Percentiles rank a stretch among this genome's conserved stretches.
Conservation (phyloP, 148 eudicot genomes). For the Linanthus parryae region DNA sequence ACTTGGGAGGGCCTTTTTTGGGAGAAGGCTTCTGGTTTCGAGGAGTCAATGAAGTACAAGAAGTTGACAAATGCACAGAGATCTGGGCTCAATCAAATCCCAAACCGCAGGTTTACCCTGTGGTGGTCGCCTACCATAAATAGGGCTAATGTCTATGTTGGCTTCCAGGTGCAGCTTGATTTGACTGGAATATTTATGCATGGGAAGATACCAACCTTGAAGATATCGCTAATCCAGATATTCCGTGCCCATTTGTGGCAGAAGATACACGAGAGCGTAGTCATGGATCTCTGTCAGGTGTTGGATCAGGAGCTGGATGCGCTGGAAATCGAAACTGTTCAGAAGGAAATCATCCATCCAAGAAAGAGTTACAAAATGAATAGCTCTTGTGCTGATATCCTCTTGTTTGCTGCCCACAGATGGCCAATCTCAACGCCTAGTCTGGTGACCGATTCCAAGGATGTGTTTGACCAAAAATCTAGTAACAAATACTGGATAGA, state of each 20-base stretch:
- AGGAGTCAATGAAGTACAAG: conserved; percentile 98
- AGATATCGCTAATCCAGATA: conserved; percentile 90
- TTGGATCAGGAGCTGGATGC: conserved; percentile 95
- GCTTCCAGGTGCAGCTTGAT: conserved; percentile 98
- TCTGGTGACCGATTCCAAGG: conserved; percentile 88
- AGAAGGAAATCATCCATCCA: conserved; percentile 96
- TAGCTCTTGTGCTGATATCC: conserved; percentile 91
- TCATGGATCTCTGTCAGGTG: conserved; percentile 98
- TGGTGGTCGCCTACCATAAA: conserved; percentile 99
- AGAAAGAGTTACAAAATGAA: conserved; percentile 98
- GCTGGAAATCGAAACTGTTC: conserved; percentile 93
- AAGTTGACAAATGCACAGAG: conserved; percentile 93
- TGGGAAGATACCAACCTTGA: conserved; percentile 88
- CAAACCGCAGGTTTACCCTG: conserved; percentile 87
- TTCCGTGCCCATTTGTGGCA: conserved; percentile 99
- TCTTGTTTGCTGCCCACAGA: conserved; percentile 95
- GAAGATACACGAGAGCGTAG: conserved; percentile 96
- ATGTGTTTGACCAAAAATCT: conserved; percentile 93
- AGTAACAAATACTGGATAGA: conserved; percentile 96
- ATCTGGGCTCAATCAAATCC: conserved; percentile 95
- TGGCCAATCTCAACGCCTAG: conserved; percentile 99
- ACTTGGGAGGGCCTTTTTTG: conserved; percentile 99
- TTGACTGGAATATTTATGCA: conserved; percentile 97
- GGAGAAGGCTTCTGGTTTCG: conserved; percentile 99
- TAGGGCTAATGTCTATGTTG: conserved; percentile 94